Base-by-base conservation (phyloP, 2,329 filamentous ascomycete species). In the Chaetothyriales sp. region DNA sequence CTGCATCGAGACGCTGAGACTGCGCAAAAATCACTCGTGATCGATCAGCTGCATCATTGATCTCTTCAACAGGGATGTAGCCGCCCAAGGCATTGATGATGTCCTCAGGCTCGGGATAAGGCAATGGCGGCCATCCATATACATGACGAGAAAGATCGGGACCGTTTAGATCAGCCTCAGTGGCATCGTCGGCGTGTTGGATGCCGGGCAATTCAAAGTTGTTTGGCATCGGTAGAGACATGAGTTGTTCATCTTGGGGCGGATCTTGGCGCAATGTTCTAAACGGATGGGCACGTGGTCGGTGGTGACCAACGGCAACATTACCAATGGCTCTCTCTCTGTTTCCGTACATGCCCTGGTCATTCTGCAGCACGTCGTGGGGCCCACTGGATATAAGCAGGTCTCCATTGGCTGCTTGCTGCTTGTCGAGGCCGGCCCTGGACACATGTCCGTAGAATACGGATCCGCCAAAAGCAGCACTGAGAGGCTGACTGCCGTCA, bases 401-500 rank as follows among this genome's bases (percentile, higher is more conserved):
- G 47, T 85, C 82, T 1, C 84, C 84, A 55, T 82, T 77, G 3
- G 69, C 66, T 48, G 77, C 75, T 44, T 75, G 70, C n/a, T 74
- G 70, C 64, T 89, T 89, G 51, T 84, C 85, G 59, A 86, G 77
- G 47, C 81, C 77, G 9, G 69, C 73, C 51, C 78, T 73, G n/a
- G 74, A 75, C 28, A 73, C 69, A 52, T 86, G 81, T 13, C 78
- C 80, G 0, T 74, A 68, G 2, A 85, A 82, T 18, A 86, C 81
- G 51, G 76, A 73, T 1, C 83, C 83, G 54, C 86, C 83, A 44
- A 86, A 80, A 1, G 85, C 85, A 56, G 89, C 89, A 47, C 85
- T 89, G 46, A 90, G 75, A 0, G 86, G 86, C 60, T 88, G 84
- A 44, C 85, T 78, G 49, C 83, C 81, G 13, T 82, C 77, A 10